Percentiles rank a stretch among this genome's conserved stretches.
These are phyloP conservation scores for Capsella rubella DNA, from an alignment of 441 rosid genomes.

Conservation along the genomic window DNA sequence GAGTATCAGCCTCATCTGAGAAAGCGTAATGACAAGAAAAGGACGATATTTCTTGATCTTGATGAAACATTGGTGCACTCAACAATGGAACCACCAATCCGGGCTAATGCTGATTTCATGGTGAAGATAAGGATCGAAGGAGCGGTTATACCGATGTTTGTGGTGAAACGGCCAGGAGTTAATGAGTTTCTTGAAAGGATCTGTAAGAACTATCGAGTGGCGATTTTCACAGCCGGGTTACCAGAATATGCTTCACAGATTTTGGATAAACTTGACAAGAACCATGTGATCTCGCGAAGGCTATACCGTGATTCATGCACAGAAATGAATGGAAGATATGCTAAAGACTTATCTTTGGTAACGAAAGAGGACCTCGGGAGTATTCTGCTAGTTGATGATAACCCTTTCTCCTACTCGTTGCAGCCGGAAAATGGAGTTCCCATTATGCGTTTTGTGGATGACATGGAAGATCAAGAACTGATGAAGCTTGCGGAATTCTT, in stretches of 20 bases:
- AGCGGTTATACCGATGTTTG: constrained; percentile 62
- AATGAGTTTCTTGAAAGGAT: constrained; percentile 66
- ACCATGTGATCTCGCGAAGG: constrained; percentile 60
- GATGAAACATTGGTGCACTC: constrained; percentile 91
- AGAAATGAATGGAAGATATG: constrained; percentile 65
- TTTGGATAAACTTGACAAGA: constrained; percentile 65
- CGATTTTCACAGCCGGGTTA: constrained; percentile 88
- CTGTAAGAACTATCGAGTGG: constrained; percentile 63
- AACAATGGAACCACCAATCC: constrained; percentile 65
- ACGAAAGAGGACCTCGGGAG: constrained; percentile 66
- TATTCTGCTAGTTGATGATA: constrained; percentile 80
- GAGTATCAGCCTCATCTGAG: constrained; percentile 8
- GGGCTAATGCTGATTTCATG: constrained; percentile 56
- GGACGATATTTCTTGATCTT: constrained; percentile 80
- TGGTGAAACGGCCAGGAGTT: constrained; percentile 83
- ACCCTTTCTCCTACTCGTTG: constrained; percentile 73
- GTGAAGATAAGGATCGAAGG: constrained; percentile 74
- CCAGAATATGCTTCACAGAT: constrained; percentile 76
- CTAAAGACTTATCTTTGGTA: constrained; percentile 67
- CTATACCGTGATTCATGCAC: constrained; percentile 77
- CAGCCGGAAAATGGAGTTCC: constrained; percentile 89
- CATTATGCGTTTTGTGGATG: constrained; percentile 65
- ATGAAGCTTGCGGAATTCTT: constrained; percentile 63
- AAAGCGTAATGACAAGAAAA: constrained; percentile 43
- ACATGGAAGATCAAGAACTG: constrained; percentile 65